Conservation (phyloP, 2,329 filamentous ascomycete species). For the Myriosclerotinia scirpicola region DNA sequence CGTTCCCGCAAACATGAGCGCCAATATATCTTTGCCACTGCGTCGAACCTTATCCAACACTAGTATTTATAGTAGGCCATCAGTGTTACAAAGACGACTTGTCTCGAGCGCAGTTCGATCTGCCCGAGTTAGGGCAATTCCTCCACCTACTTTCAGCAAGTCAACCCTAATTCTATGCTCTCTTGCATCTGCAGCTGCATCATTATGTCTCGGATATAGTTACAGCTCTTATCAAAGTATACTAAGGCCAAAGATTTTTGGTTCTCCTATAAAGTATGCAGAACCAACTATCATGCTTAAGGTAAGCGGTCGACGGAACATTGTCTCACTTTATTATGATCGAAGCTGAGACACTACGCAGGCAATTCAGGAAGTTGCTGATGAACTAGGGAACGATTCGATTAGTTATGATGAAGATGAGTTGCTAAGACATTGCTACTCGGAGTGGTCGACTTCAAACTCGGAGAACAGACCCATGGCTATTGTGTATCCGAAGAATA, state of each 20-base stretch:
- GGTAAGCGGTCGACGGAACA: background rate
- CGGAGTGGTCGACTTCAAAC: slow-evolving; percentile 61
- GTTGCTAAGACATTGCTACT: slow-evolving; percentile 59
- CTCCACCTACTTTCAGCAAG: slow-evolving; percentile 14
- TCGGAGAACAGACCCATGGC: slow-evolving; percentile 59
- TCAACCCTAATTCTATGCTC: slow-evolving; percentile 18
- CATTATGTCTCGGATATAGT: slow-evolving; percentile 13
- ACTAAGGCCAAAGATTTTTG: background rate
- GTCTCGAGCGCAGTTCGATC: background rate
- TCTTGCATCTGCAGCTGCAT: slow-evolving; percentile 13
- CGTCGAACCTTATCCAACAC: background rate
- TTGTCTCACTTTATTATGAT: background rate
- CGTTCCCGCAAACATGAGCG: background rate
- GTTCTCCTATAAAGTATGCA: slow-evolving; percentile 20
- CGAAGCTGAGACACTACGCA: slow-evolving; percentile 3
- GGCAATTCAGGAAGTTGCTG: slow-evolving; percentile 19
- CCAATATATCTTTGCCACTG: background rate
- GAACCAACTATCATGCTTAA: slow-evolving; percentile 21
- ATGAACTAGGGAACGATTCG: slow-evolving; percentile 11
- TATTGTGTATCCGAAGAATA: slow-evolving; percentile 61
- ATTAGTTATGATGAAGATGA: slow-evolving; percentile 49
- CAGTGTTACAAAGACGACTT: background rate
- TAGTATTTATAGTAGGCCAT: background rate
- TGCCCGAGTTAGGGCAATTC: background rate
- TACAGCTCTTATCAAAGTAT: slow-evolving; percentile 2